phyloP scores from a whole-genome alignment of 192 early-diverging fungal genomes.

The Radiomyces spectabilis region DNA sequence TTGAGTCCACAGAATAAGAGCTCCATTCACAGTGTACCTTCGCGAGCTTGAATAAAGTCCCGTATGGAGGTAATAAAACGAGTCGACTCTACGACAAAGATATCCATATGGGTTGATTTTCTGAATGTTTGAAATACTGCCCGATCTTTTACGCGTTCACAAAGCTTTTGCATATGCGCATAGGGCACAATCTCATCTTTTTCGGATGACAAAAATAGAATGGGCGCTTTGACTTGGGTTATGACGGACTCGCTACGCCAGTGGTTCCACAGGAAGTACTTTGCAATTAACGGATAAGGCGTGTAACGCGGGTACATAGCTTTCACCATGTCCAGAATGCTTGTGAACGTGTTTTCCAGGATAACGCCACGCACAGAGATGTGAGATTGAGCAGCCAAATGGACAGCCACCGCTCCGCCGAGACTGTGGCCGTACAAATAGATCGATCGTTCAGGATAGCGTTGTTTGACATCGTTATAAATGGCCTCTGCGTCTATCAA shows the following conservation, averaged over 20 bases:
- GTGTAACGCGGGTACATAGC: slow-evolving; percentile 26
- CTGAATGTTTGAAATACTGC: no score
- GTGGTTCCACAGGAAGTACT: slow-evolving; percentile 22
- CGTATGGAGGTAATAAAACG: neutral
- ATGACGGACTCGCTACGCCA: slow-evolving; percentile 23
- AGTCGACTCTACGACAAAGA: neutral
- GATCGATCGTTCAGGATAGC: slow-evolving; percentile 9
- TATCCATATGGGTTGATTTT: slow-evolving; percentile 26
- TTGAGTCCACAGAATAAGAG: no score
- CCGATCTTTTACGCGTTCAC: no score
- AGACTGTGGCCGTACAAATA: slow-evolving; percentile 33
- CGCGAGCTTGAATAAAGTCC: neutral
- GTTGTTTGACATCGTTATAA: slow-evolving; percentile 2
- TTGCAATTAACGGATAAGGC: slow-evolving; percentile 31
- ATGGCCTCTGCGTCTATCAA: slow-evolving; percentile 23
- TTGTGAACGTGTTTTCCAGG: slow-evolving; percentile 34
- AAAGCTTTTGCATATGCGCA: slow-evolving; percentile 26
- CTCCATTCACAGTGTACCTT: no score
- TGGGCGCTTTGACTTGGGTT: slow-evolving; percentile 10
- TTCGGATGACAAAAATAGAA: slow-evolving; percentile 28
- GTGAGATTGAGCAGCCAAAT: slow-evolving; percentile 14
- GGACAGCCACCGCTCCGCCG: slow-evolving; percentile 28
- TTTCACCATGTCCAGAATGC: slow-evolving; percentile 29
- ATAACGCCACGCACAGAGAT: slow-evolving; percentile 24
- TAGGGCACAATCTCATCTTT: slow-evolving; percentile 34